Percentiles rank a stretch among this genome's conserved stretches.
phyloP scores from a whole-genome alignment of 192 early-diverging fungal genomes.

The Coemansia sp. region DNA sequence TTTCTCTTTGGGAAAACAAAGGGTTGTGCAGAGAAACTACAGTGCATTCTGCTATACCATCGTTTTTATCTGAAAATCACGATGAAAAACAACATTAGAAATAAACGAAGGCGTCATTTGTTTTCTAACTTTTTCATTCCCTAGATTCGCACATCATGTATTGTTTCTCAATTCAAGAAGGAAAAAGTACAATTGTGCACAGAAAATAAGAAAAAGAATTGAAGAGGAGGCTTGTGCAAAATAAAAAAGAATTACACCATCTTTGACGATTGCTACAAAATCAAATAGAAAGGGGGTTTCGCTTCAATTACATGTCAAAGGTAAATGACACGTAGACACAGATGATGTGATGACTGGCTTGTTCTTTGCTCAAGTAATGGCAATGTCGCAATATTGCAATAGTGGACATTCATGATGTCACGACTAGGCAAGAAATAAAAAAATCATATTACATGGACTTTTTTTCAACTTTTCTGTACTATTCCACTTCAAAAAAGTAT shows the following conservation, averaged over 20 bases:
- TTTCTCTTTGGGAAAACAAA: no score
- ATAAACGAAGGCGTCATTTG: no score
- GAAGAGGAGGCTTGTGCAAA: background rate
- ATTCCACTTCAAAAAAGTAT: background rate
- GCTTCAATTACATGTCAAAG: no score
- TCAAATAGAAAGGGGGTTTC: background rate
- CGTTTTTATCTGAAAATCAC: background rate
- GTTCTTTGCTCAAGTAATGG: background rate
- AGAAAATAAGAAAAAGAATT: background rate
- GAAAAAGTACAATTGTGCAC: background rate
- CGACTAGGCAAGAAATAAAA: background rate
- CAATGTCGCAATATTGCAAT: background rate
- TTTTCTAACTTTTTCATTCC: no score
- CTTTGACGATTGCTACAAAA: background rate
- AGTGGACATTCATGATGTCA: slow-evolving; percentile 4
- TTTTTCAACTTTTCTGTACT: background rate
- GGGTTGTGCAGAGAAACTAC: no score
- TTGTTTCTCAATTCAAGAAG: background rate
- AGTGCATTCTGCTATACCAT: background rate
- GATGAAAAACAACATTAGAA: background rate
- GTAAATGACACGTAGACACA: no score
- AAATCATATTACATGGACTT: background rate
- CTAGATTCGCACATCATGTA: background rate
- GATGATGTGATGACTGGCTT: background rate
- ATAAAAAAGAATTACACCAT: background rate